Evolutionary conservation across 176 grass and related monocot genomes (phyloP), one percentile per base, ranked within the genome.

Genomic region (Eragrostis curvula): DNA sequence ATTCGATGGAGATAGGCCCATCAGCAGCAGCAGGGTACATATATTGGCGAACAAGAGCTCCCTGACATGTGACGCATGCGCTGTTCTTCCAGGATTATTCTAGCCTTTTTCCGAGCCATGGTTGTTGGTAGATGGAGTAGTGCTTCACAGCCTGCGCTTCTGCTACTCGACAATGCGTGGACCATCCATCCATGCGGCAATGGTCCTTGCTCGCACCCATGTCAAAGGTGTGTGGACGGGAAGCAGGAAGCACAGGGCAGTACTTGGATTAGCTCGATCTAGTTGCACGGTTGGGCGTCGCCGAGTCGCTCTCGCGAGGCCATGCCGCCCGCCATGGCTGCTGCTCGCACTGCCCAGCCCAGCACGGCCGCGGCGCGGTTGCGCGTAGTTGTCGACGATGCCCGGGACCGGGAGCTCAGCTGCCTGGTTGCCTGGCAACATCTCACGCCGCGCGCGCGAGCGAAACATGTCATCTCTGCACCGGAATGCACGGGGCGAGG

Each of bases 231-330:
- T 15, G 56, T 39, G 73, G 80, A 83, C 66, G 86, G 45, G 70
- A 48, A 14, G 30, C n/a, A n/a, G 75, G 41, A 14, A 15, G 18
- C 59, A 21, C 42, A 3, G 42, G 8, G 47, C 59, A 21, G 47
- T 14, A 50, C 60, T 68, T 68, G 69, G 84, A 75, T 81, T 45
- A 14, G 70, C 50, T 28, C 59, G 40, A 68, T 69, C 78, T 81
- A 74, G 21, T 13, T 39, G 70, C 77, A 9, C 60, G 13, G 76
- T 23, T 86, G 58, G 69, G 27, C 2, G 32, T 36, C 32, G 32
- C 32, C 32, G 32, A 36, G 3, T 51, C 74, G 64, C n/a, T 17
- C 76, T 46, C 72, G 59, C n/a, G 51, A 59, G 70, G 61, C 50
- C 47, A 55, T 12, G 46, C n/a, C n/a, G n/a, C n/a, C n/a, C n/a